Evolutionary conservation across 768 basidiomycete genomes (phyloP).

Genomic region (Agrocybe chaxingu): DNA sequence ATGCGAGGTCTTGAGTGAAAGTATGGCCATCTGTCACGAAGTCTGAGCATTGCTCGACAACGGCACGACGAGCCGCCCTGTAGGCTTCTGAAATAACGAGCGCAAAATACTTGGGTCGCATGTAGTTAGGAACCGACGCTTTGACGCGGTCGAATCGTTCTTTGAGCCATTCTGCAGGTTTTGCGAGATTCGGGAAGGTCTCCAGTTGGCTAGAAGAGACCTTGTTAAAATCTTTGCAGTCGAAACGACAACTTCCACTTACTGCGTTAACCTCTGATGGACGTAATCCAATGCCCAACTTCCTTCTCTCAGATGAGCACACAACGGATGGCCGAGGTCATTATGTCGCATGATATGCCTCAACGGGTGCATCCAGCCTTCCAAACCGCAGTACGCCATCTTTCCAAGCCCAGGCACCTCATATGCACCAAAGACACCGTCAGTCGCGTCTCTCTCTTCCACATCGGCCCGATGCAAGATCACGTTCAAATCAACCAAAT

Average conservation of each 20-base stretch:
- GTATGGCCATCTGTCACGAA: conserved; percentile 82
- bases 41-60: conserved; percentile 84
- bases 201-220: conserved; percentile 47
- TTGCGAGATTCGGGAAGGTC: conserved; percentile 62
- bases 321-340: conserved; percentile 91
- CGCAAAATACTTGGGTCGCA: conserved; percentile 96
- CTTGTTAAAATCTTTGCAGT: background rate
- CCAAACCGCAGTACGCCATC: conserved; percentile 88
- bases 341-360: conserved; percentile 83
- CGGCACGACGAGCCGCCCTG: conserved; percentile 82
- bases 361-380: conserved; percentile 95
- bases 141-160: conserved; percentile 86
- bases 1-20: conserved; percentile 87
- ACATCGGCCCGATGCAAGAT: conserved; percentile 83
- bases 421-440: conserved; percentile 79
- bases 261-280: conserved; percentile 66
- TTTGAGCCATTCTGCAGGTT: conserved; percentile 81
- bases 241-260: conserved; percentile 27
- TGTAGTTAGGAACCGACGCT: conserved; percentile 70
- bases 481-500: conserved; percentile 86
- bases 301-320: conserved; percentile 82
- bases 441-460: conserved; percentile 89
- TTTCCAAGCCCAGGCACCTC: conserved; percentile 72
- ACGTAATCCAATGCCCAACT: conserved; percentile 93
- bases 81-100: conserved; percentile 88